Evolutionary conservation across 805 yeast species (phyloP).

Genomic region (Starmerella lactis-condensi): DNA sequence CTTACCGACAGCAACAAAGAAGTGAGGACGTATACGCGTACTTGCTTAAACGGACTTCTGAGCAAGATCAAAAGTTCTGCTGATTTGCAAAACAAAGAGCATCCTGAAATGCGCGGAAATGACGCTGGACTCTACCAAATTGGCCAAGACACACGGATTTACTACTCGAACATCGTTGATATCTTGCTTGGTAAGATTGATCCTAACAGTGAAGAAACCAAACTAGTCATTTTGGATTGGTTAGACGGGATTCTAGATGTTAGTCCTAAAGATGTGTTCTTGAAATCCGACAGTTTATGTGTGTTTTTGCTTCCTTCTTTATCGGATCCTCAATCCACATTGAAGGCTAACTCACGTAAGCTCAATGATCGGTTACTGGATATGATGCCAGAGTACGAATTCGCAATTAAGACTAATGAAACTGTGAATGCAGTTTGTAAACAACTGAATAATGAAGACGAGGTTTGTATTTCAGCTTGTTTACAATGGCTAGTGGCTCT

Average conservation of each 20-base stretch:
- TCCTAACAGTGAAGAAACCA: conserved; percentile 56
- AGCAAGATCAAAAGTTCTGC: conserved; percentile 66
- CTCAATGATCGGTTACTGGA: conserved; percentile 42
- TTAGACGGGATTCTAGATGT: conserved; percentile 50
- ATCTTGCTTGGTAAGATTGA: conserved; percentile 68
- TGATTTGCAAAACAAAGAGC: conserved; percentile 31
- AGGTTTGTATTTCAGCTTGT: conserved; percentile 63
- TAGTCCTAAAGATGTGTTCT: conserved; percentile 57
- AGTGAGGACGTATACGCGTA: conserved; percentile 69
- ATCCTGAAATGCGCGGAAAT: conserved; percentile 1
- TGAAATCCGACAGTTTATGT: conserved; percentile 56
- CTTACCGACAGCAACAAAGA: conserved; percentile 71
- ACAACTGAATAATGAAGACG: conserved; percentile 59
- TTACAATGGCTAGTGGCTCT: conserved; percentile 79
- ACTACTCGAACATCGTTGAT: conserved; percentile 61
- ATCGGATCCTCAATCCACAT: conserved; percentile 32
- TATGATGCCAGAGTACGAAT: conserved; percentile 27
- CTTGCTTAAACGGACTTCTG: conserved; percentile 52
- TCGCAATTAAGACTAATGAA: conserved; percentile 32
- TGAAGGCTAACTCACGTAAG: conserved; percentile 35
- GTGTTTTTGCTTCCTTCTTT: conserved; percentile 47
- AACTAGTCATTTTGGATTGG: conserved; percentile 68
- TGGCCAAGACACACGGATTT: conserved; percentile 68
- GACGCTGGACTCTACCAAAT: conserved; percentile 30
- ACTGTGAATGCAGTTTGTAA: conserved; percentile 53